Evolutionary conservation across 257 asterid genomes (phyloP), one percentile per base, ranked within the genome.

Genomic region (Plantago major): DNA sequence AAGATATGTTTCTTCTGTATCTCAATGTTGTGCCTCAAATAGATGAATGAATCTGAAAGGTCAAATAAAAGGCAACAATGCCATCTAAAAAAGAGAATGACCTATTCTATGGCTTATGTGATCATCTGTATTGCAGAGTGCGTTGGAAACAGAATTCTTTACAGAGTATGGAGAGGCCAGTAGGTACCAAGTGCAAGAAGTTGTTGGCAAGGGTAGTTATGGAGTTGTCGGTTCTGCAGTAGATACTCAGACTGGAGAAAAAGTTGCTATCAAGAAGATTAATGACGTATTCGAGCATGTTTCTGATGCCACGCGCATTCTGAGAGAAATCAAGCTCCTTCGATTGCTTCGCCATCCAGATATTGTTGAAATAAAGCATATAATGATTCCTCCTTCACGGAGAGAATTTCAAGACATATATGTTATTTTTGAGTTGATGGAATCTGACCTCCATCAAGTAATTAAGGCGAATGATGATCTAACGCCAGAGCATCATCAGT

Each of bases 371-470:
- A 92, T 92, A 48, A 92, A 87, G 81, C 99, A 92, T 71, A 89
- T 92, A 60, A 72, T 89, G 96, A 46, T 92, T 79, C 99, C 99
- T 65, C 85, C 99, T 2, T 92, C 95, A 55, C 82, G 88, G 10
- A 84, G 97, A 78, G 99, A 92, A 76, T 92, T 92, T 78, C 90
- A 87, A 78, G 99, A 92, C 76, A 89, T 92, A 66, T 92, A 81
- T 79, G 95, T 92, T 19, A 91, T 92, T 71, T 92, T 92, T 65
- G 99, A 92, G 78, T 79, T 92, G 90, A 92, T 92, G 99, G 99
- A 92, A 79, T 83, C 97, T 15, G 99, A 92, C 61, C 96, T 92
- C 70, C 99, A 92, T 67, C 85, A 92, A 68, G 97, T 92, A 17
- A 89, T 92, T 72, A 86, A 86, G 67, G 83, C 94, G 13, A 92